phyloP scores from a whole-genome alignment of 2,329 filamentous ascomycete genomes.

The Ceratocystis papillata region DNA sequence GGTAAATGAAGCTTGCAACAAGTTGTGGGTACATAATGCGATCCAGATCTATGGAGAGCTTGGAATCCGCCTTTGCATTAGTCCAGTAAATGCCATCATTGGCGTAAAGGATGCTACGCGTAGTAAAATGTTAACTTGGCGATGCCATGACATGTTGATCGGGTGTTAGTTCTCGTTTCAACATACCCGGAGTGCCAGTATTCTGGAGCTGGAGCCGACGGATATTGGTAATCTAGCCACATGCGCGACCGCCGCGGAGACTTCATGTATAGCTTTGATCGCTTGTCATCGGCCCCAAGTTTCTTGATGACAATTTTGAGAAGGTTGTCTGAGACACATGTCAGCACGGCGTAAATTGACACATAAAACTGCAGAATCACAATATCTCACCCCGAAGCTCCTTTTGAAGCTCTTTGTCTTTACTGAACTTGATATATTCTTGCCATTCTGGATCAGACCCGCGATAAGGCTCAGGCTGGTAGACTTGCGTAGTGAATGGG shows the following conservation, averaged over 20 bases:
- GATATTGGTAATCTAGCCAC: constrained; percentile 23
- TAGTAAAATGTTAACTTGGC: not conserved
- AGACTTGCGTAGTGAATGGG: constrained; percentile 44
- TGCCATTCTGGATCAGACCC: constrained; percentile 53
- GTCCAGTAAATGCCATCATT: constrained; percentile 22
- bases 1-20: constrained; percentile 19
- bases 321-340: constrained; percentile 11
- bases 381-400: constrained; percentile 34
- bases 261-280: constrained; percentile 21
- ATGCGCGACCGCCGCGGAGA: constrained; percentile 16
- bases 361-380: not conserved
- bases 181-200: constrained; percentile 22
- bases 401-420: constrained; percentile 39
- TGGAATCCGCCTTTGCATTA: constrained; percentile 16
- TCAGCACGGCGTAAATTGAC: constrained; percentile 1
- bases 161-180: not conserved
- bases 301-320: constrained; percentile 20
- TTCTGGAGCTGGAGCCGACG: constrained; percentile 18
- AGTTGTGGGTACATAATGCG: constrained; percentile 23
- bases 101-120: constrained; percentile 18
- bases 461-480: constrained; percentile 42
- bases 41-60: constrained; percentile 21
- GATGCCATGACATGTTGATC: not conserved
- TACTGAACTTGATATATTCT: constrained; percentile 48
- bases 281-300: constrained; percentile 21